These are phyloP conservation scores for Clonostachys sp. DNA, from an alignment of 2,329 filamentous ascomycete species.

Conservation along the genomic window DNA sequence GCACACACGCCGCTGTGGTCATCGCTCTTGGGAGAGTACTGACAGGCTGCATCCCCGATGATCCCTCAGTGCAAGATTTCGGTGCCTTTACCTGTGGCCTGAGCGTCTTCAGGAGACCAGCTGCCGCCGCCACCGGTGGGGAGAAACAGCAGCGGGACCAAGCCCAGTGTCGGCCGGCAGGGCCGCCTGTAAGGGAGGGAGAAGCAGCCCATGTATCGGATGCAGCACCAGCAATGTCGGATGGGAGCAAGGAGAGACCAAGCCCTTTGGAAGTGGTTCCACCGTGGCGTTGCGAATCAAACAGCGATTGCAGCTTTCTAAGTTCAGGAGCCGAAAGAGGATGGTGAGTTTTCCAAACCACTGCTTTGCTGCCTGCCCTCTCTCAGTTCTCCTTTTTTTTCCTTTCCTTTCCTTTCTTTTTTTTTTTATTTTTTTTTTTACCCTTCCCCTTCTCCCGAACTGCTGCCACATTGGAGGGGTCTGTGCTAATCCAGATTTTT, in stretches of 20 bases:
- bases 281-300: constrained; percentile 74
- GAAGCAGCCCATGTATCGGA: neutral
- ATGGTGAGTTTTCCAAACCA: constrained; percentile 56
- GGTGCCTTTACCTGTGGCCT: constrained; percentile 78
- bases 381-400: constrained; percentile 5
- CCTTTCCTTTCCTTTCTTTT: neutral
- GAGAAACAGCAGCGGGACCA: neutral
- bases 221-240: neutral
- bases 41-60: constrained; percentile 72
- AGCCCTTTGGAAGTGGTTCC: constrained; percentile 35
- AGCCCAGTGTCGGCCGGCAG: neutral
- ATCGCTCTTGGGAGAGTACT: constrained; percentile 82
- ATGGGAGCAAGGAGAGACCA: constrained; percentile 28
- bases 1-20: constrained; percentile 84
- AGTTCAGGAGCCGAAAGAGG: constrained; percentile 78
- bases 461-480: neutral
- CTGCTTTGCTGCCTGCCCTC: neutral
- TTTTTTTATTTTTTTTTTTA: neutral
- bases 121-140: neutral
- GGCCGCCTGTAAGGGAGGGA: neutral
- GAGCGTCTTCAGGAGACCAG: constrained; percentile 49
- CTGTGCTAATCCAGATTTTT: neutral
- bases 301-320: constrained; percentile 84
- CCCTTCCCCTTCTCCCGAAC: neutral
- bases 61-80: constrained; percentile 74